These are phyloP conservation scores for bread wheat (Triticum aestivum) DNA, from an alignment of 176 grass and related monocot species.

Conservation along the genomic window DNA sequence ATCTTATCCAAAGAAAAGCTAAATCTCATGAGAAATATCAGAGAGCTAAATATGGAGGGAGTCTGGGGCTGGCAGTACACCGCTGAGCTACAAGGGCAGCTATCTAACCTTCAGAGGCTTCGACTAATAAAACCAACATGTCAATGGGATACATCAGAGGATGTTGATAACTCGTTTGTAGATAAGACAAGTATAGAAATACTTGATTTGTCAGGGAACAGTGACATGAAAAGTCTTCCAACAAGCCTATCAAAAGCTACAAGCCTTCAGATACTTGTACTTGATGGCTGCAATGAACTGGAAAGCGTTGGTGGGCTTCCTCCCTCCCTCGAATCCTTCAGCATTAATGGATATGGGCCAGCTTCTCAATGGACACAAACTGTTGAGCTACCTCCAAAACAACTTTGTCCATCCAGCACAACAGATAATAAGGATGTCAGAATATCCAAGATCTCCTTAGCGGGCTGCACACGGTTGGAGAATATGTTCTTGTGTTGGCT, in stretches of 20 bases:
- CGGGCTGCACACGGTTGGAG: not conserved
- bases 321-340: not conserved
- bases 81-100: not conserved
- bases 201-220: not conserved
- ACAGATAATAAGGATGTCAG: not conserved
- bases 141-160: not conserved
- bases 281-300: constrained; percentile 10
- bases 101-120: not conserved
- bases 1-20: not conserved
- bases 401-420: rapidly evolving
- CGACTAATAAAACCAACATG: not conserved
- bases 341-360: not conserved
- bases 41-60: not conserved
- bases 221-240: not conserved
- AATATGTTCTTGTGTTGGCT: not conserved
- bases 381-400: not conserved
- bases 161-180: not conserved
- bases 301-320: not conserved
- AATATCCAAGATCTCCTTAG: not conserved
- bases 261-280: not conserved
- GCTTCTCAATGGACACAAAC: not conserved
- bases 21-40: not conserved
- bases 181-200: not conserved
- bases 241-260: not conserved
- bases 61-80: not conserved